Evolutionary conservation across 2,329 filamentous ascomycete genomes (phyloP), one percentile per base, ranked within the genome.

Genomic region (Orbilia oligospora): DNA sequence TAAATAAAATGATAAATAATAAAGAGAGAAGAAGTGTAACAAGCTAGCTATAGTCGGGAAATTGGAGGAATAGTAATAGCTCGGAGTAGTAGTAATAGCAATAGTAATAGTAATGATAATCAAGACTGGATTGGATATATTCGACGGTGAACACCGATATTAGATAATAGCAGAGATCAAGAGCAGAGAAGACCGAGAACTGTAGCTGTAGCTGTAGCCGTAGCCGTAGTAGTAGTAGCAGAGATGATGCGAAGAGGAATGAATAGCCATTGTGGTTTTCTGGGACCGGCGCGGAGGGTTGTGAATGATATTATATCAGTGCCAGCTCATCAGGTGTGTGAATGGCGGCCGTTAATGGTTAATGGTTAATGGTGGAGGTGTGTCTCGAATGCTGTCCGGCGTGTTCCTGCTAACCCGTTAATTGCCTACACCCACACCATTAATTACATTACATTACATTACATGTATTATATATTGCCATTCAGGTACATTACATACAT

Each of bases 251-350:
- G 71, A 68, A 76, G 48, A 55, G 44, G n/a, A n/a, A n/a, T n/a
- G 64, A 38, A 56, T 22, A 56, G 53, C 53, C 53, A 56, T 56
- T 56, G 53, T 56, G 53, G 18, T 51, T 36, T 16, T 46, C 16
- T 6, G 53, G 53, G 14, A 18, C 36, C n/a, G n/a, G n/a, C n/a
- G n/a, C n/a, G 56, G 56, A 61, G 56, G 56, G 56, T 66, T 48
- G 48, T 73, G 56, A 51, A 41, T 71, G 66, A 76, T 76, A 61
- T 61, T 61, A 70, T 70, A 70, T 70, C 72, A 70, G 66, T 76
- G 72, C 72, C 72, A 76, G 72, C 72, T 76, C 72, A 76, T 76
- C 72, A 76, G 66, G 58, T 63, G 56, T 68, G 65, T 51, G 53
- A 56, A 65, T 63, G n/a, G n/a, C n/a, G n/a, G n/a, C n/a, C n/a